Conservation (phyloP, 2,329 filamentous ascomycete species). For the Neoscytalidium dimidiatum region DNA sequence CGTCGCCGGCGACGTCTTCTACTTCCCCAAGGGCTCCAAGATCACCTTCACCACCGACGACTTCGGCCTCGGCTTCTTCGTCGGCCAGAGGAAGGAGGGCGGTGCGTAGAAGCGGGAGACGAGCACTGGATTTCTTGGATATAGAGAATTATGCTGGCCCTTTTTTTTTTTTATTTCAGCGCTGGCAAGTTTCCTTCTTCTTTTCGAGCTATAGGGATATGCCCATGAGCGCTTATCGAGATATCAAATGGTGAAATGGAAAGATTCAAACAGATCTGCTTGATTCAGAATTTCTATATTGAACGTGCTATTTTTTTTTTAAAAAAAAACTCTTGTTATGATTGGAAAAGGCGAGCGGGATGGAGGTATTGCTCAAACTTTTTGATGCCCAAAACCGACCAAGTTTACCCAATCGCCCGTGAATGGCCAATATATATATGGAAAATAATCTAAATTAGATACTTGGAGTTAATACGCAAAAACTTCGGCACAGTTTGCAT, state of each 20-base stretch:
- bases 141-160: no score
- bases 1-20: conserved; percentile 66
- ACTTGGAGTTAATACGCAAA: no score
- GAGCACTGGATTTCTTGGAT: neutral
- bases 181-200: neutral
- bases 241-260: neutral
- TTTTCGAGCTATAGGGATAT: neutral
- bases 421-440: neutral
- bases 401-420: no score
- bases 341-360: no score
- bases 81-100: conserved; percentile 40
- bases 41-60: conserved; percentile 66
- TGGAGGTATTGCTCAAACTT: no score
- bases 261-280: no score
- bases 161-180: neutral
- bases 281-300: no score
- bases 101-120: conserved; percentile 20
- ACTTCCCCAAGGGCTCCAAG: conserved; percentile 66
- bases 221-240: neutral
- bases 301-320: no score
- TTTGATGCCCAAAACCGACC: no score
- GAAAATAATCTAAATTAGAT: no score
- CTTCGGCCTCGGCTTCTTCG: conserved; percentile 63
- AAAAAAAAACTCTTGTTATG: no score
- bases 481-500: no score